Evolutionary conservation across 2,329 filamentous ascomycete genomes (phyloP).

Genomic region (Neopestalotiopsis rosae): DNA sequence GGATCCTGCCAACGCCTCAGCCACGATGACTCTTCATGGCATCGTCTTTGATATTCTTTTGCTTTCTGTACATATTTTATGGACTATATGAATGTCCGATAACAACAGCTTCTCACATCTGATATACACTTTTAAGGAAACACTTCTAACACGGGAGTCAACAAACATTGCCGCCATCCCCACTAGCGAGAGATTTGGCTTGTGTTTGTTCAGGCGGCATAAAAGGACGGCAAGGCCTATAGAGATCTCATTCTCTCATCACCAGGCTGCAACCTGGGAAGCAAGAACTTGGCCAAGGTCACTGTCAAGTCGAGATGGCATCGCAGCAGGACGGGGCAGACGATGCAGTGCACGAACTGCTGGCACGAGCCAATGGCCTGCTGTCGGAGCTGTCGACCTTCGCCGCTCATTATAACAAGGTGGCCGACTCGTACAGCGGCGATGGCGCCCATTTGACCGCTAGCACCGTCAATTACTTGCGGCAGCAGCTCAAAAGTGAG

Average conservation of each 20-base stretch:
- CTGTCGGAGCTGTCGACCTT: constrained; percentile 15
- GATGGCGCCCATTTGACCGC: constrained; percentile 11
- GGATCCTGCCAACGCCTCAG: not conserved
- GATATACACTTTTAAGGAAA: not conserved
- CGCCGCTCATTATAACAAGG: not conserved
- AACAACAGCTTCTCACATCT: too few species aligned
- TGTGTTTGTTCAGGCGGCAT: not conserved
- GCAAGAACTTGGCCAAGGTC: not conserved
- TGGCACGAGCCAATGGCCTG: constrained; percentile 1
- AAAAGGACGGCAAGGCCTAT: not conserved
- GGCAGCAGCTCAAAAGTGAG: constrained; percentile 15
- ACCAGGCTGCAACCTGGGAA: too few species aligned
- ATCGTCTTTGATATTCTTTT: not conserved
- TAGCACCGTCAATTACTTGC: constrained; percentile 8
- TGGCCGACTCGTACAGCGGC: constrained; percentile 3
- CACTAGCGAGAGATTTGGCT: too few species aligned
- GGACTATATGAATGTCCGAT: not conserved
- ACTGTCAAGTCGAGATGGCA: not conserved
- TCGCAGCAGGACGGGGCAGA: not conserved
- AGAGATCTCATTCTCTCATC: too few species aligned
- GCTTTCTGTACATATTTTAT: not conserved
- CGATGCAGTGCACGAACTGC: constrained; percentile 3
- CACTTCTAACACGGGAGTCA: not conserved
- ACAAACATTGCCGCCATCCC: too few species aligned
- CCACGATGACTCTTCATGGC: not conserved